Evolutionary conservation across 2,329 filamentous ascomycete genomes (phyloP), one percentile per base, ranked within the genome.

Genomic region (Teratosphaeria pseudoeucalypti): DNA sequence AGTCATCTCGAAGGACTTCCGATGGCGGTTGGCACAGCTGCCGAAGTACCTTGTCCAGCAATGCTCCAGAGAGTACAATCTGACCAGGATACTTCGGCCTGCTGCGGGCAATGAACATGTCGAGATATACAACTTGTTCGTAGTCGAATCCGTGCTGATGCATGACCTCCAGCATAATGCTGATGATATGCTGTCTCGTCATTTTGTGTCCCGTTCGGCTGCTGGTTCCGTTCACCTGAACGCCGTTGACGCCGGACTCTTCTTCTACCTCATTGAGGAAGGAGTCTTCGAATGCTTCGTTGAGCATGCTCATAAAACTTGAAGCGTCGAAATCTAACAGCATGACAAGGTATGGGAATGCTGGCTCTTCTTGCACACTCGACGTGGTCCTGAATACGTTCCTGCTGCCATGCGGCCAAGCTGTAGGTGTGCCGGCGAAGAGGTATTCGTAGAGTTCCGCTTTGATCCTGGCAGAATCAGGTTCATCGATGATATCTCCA

Each of bases 91-190:
- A 99, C 72, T 99, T 99, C 3, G 95, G 90, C 56, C 99, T 77
- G 71, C 96, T 99, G 59, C 94, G 85, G 19, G 94, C 92, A 70
- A 99, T 88, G 70, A 99, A 99, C 91, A 99, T 99, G 74, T 99
- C 91, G 53, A 99, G 82, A 73, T 96, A 99, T 59, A 99, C 89
- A 12, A 89, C 92, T 70, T 97, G 91, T 62, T 88, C 84, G 0
- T 85, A 75, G 0, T 85, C 82, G 73, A 96, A 97, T 54, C 89
- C 84, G 3, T 81, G 78, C 0, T 84, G 77, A 56, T 86, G 88
- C 90, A 99, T 95, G 32, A 96, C 87, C 71, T 96, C 91, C 11
- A 95, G 81, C 60, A 99, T 77, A 59, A 96, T 95, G 54, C 89
- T 92, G 64, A 96, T 82, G 61, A 99, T 85, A 68, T 95, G 96